Base-by-base conservation (phyloP, 2,329 filamentous ascomycete species). In the Chrysoporthe puriensis region DNA sequence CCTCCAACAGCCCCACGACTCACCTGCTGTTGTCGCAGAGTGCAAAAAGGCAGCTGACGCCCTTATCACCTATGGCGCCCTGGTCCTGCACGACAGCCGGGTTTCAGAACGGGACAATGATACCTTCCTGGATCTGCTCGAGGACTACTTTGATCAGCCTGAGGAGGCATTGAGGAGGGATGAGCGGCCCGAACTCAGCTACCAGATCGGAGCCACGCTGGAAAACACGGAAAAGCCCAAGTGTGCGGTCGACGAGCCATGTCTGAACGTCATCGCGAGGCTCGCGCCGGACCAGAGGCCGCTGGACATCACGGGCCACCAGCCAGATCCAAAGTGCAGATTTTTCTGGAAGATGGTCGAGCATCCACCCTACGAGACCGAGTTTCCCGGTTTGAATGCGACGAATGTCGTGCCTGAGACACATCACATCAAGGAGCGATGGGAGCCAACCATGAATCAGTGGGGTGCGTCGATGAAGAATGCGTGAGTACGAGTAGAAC, bases 261-360 rank as follows among this genome's bases (percentile, higher is more conserved):
- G 86, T 71, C 81, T 88, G 44, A 79, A 83, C 69, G 82, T 89
- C 56, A 88, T 89, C 71, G 72, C 79, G 72, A 81, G 86, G 4
- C 81, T 89, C 34, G 81, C 79, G 2, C 85, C 85, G 1, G 78
- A 78, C 1, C 85, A 89, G 79, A 78, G 86, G 50, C 86, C 86
- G 3, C 80, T 88, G 9, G 86, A 89, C 73, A 85, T 89, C 71
- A 72, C 76, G n/a, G 85, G 75, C 7, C 86, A 88, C 74, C 74
- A 79, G 40, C 86, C 86, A 0, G 86, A 89, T 67, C 86, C 86
- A 50, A 89, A 89, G 77, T 88, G 86, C 73, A 81, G 86, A 56
- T 89, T 89, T 80, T 89, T 89, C 76, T 89, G 86, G 86, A 79
- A 84, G 69, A 87, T 89, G 84, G 82, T 79, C 13, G 84, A 87